Evolutionary conservation across 495 filamentous ascomycete genomes (phyloP).

Genomic region (Penicillium canariense): DNA sequence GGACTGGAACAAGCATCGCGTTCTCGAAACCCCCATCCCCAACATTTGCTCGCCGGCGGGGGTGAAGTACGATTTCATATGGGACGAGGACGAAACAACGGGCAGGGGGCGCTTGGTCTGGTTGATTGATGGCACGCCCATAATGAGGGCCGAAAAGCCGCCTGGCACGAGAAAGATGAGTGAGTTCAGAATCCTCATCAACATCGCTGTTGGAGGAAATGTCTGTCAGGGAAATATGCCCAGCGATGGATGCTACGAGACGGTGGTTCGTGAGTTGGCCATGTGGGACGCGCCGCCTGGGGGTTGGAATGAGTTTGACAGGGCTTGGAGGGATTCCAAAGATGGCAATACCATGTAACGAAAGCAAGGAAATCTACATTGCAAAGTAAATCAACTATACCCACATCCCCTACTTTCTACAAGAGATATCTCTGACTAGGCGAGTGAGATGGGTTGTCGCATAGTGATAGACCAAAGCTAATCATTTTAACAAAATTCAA

Average conservation of each 20-base stretch:
- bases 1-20: conserved; percentile 33
- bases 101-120: conserved; percentile 26
- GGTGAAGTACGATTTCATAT: conserved; percentile 30
- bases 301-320: conserved; percentile 28
- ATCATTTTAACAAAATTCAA: conserved; percentile 1
- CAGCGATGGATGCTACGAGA: conserved; percentile 27
- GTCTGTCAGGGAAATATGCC: conserved; percentile 32
- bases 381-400: conserved; percentile 14
- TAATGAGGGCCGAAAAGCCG: conserved; percentile 31
- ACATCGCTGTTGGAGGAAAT: conserved; percentile 31
- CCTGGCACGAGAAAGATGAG: conserved; percentile 31
- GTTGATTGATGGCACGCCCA: conserved; percentile 27
- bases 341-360: conserved; percentile 30
- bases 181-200: conserved; percentile 31
- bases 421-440: conserved; percentile 6
- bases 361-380: conserved; percentile 13
- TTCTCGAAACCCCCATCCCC: conserved; percentile 28
- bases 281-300: conserved; percentile 31
- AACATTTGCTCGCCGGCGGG: conserved; percentile 24
- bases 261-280: conserved; percentile 28
- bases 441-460: conserved; percentile 7
- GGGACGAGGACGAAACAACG: conserved; percentile 28
- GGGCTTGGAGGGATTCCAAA: conserved; percentile 22
- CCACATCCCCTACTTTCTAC: conserved; percentile 1
- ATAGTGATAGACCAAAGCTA: conserved; percentile 3